Percentiles rank a stretch among this genome's conserved stretches.
phyloP scores from a whole-genome alignment of 179 eudicot genomes.

The Beta lomatogona region DNA sequence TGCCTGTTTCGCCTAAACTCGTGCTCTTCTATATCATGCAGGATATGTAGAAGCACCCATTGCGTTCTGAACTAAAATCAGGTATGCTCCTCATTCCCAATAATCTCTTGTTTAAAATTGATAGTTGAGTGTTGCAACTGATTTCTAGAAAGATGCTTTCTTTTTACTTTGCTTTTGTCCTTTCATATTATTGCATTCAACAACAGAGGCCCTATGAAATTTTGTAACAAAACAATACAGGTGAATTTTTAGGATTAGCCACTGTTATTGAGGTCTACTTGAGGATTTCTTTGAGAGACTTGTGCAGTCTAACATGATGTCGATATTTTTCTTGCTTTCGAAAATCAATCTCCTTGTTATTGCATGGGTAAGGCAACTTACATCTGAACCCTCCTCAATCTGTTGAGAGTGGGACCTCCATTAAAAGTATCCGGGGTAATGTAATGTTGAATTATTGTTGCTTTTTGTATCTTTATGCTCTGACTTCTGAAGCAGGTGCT shows the following conservation, averaged over 20 bases:
- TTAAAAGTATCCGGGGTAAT: not conserved
- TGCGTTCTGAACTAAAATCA: slow-evolving; percentile 71
- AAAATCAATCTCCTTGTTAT: not conserved
- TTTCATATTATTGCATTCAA: no score
- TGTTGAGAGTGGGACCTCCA: not conserved
- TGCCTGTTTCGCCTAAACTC: slow-evolving; percentile 63
- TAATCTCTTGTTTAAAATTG: no score
- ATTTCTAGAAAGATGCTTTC: no score
- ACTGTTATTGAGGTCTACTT: no score
- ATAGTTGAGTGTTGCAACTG: no score
- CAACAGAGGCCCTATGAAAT: no score
- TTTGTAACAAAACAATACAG: no score
- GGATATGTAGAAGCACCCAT: slow-evolving; percentile 70
- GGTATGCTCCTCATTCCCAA: slow-evolving; percentile 25
- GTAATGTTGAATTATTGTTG: not conserved
- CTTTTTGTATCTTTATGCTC: not conserved
- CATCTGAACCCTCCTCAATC: not conserved
- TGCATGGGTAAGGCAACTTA: not conserved
- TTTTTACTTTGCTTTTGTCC: no score
- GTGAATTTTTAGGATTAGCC: no score
- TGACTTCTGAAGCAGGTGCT: no score
- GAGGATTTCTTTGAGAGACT: no score
- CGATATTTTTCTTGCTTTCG: not conserved
- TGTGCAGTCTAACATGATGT: no score
- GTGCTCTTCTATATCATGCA: slow-evolving; percentile 75